These are phyloP conservation scores for Phoenix roebelenii DNA, from an alignment of 176 grass and related monocot genomes.

Conservation along the genomic window DNA sequence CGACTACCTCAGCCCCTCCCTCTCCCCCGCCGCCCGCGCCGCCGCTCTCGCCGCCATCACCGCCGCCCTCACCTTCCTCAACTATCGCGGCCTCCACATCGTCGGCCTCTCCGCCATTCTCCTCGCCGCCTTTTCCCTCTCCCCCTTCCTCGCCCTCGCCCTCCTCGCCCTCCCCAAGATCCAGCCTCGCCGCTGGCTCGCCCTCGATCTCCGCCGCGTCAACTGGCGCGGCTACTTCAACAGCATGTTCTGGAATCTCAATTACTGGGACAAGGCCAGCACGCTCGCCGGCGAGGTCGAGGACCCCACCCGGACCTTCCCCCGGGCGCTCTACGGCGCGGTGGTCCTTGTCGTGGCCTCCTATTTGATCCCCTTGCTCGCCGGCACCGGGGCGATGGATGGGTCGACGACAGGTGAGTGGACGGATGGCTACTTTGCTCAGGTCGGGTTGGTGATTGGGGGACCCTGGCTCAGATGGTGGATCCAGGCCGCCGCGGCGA, in stretches of 20 bases:
- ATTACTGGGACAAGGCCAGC: slow-evolving; percentile 98
- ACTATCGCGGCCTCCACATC: slow-evolving; percentile 73
- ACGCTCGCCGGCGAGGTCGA: slow-evolving; percentile 88
- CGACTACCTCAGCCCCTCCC: slow-evolving; percentile 44
- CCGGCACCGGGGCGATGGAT: slow-evolving; percentile 63
- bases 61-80: slow-evolving; percentile 77
- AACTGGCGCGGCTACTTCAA: slow-evolving; percentile 67
- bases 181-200: slow-evolving; percentile 67
- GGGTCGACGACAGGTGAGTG: slow-evolving; percentile 44
- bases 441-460: slow-evolving; percentile 56
- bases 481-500: slow-evolving; percentile 79
- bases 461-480: slow-evolving; percentile 71
- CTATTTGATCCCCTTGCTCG: slow-evolving; percentile 70
- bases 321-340: slow-evolving; percentile 69
- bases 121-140: slow-evolving; percentile 80
- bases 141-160: slow-evolving; percentile 75
- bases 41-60: slow-evolving; percentile 44
- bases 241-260: slow-evolving; percentile 99
- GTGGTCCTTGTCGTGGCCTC: slow-evolving; percentile 61
- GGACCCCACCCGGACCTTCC: slow-evolving; percentile 44
- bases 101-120: slow-evolving; percentile 73
- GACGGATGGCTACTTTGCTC: slow-evolving; percentile 83
- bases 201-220: slow-evolving; percentile 26
- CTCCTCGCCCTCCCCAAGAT: slow-evolving; percentile 58
- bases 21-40: slow-evolving; percentile 14